A percentile compares a stretch with the other conserved stretches of the same genome.
phyloP scores from a whole-genome alignment of 805 yeast genomes.

The Wickerhamomyces pijperi region DNA sequence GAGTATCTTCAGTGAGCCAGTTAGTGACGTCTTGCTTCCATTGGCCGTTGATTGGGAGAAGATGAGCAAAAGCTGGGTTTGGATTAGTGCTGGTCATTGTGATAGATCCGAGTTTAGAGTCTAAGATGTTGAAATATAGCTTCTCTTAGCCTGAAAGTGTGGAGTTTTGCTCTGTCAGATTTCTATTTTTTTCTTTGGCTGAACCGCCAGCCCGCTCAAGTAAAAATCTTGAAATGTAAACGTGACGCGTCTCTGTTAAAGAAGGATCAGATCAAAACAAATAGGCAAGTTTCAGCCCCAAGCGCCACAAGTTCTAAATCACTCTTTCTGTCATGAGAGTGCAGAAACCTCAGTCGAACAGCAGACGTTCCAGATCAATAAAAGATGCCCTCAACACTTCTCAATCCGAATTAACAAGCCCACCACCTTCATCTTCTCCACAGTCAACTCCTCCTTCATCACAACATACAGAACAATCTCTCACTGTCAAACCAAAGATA shows the following conservation, averaged over 20 bases:
- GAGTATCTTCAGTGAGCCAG: conserved; percentile 82
- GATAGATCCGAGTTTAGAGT: no score
- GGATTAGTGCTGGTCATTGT: conserved; percentile 5
- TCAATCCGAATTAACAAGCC: not conserved
- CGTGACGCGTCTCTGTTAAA: no score
- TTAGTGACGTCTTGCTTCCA: conserved; percentile 75
- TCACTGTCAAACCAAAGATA: not conserved
- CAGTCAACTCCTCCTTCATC: not conserved
- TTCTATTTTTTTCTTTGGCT: not conserved
- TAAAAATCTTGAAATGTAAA: no score
- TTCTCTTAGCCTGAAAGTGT: no score
- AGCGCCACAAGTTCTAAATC: no score
- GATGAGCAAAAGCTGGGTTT: conserved; percentile 26
- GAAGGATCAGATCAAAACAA: no score
- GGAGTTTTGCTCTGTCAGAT: no score
- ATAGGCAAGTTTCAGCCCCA: no score
- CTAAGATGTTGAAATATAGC: not conserved
- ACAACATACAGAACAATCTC: not conserved
- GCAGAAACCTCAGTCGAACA: not conserved
- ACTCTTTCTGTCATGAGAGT: not conserved
- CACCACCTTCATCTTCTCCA: not conserved
- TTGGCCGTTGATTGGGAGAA: conserved; percentile 63
- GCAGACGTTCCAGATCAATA: no score
- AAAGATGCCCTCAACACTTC: not conserved
- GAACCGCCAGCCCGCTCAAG: not conserved